Base-by-base conservation (phyloP, 1,139 yeast species). In the Debaryomyces coudertii region DNA sequence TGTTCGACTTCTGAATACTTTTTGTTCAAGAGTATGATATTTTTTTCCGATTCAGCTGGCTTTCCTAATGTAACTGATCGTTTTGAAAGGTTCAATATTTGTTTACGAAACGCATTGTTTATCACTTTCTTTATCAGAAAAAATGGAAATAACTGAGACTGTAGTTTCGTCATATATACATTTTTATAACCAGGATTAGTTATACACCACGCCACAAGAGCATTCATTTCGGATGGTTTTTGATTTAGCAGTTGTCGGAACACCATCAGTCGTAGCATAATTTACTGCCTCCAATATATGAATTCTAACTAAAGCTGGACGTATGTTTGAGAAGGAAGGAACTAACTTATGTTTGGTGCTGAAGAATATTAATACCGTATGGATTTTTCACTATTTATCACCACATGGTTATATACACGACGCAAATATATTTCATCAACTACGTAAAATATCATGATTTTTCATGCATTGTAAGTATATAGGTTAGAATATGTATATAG, bases 1-100 rank as follows among this genome's bases (percentile, higher is more conserved):
- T 48, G 46, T 29, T 54, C 53, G 20, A 57, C 50, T 30, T 49
- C 53, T 6, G 53, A 42, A 38, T 54, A 57, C 29, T 48, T 36
- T 5, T 37, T 14, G 29, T 29, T 33, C 7, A 24, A 18, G 23
- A 40, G 30, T 15, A 34, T 16, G 23, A 25, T 12, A 18, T 40
- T 40, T 22, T 28, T 38, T n/a, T 16, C 23, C 20, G 35, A 5
- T 18, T 36, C 35, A n/a, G 11, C 24, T 28, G 34, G 24, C 28
- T 9, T 7, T 16, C 30, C 18, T 28, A 14, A 24, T 14, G 41
- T 38, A 27, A 20, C 28, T 4, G 15, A 28, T 28, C 41, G 18
- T 16, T 14, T 38, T 29, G 27, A 14, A 16, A 28, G 11, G 4
- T 18, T 28, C 9, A 22, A 22, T 7, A 18, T 22, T 18, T 18